phyloP scores from a whole-genome alignment of 352 stramenopile genomes.

The Pythium dissotocum region DNA sequence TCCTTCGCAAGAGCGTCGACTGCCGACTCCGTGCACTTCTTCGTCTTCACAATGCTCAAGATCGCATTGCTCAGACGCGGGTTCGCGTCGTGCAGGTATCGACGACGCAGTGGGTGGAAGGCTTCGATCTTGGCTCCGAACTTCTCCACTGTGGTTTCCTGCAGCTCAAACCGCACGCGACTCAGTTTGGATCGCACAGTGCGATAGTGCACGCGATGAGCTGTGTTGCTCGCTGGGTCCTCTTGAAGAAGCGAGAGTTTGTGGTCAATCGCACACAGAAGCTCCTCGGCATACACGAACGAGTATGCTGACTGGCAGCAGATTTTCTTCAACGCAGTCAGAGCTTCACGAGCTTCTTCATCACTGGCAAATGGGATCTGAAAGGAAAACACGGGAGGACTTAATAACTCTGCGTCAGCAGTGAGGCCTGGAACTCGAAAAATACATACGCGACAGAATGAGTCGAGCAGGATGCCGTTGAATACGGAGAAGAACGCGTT shows the following conservation, averaged over 20 bases:
- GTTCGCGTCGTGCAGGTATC: conserved; percentile 62
- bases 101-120: conserved; percentile 72
- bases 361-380: conserved; percentile 84
- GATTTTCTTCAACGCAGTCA: conserved; percentile 77
- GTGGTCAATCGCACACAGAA: conserved; percentile 71
- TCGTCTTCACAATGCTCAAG: conserved; percentile 72
- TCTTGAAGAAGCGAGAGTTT: conserved; percentile 64
- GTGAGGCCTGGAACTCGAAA: background rate
- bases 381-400: background rate
- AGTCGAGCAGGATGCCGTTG: conserved; percentile 75
- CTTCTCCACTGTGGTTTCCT: conserved; percentile 63
- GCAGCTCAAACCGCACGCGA: conserved; percentile 72
- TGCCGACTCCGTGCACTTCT: conserved; percentile 66
- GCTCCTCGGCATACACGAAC: conserved; percentile 78
- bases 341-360: conserved; percentile 74
- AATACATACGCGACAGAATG: conserved; percentile 60
- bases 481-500: conserved; percentile 88
- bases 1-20: conserved; percentile 70
- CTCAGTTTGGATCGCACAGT: conserved; percentile 72
- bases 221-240: conserved; percentile 28
- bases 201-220: conserved; percentile 43
- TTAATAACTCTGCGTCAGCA: background rate
- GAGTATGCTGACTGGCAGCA: conserved; percentile 86
- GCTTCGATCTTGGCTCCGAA: conserved; percentile 71
- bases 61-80: conserved; percentile 65